Conservation (phyloP, 2,329 filamentous ascomycete species). For the Xylaria sp. region DNA sequence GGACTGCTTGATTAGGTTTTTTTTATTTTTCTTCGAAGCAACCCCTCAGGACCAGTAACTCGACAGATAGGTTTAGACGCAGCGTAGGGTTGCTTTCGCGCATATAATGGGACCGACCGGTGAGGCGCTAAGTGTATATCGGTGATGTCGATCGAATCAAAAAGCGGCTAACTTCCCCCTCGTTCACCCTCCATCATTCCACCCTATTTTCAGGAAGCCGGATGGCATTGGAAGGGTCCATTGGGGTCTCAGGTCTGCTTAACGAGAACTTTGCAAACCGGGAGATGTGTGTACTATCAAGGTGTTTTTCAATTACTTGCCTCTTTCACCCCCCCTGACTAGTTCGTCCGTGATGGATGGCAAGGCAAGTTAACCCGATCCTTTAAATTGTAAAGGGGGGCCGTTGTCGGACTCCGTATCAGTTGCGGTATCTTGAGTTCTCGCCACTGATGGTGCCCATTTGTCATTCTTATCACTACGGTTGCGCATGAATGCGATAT, state of each 20-base stretch:
- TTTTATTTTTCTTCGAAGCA: constrained; percentile 3
- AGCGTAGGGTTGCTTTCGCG: constrained; percentile 36
- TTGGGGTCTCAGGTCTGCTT: constrained; percentile 4
- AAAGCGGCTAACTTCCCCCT: constrained; percentile 28
- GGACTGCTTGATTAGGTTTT: constrained; percentile 18
- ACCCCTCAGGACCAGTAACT: constrained; percentile 9
- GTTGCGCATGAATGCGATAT: constrained; percentile 8
- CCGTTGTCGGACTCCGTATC: constrained; percentile 39
- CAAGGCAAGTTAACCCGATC: constrained; percentile 18
- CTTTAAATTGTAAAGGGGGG: constrained; percentile 36
- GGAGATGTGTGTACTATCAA: not conserved
- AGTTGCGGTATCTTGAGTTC: constrained; percentile 12
- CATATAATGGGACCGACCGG: constrained; percentile 28
- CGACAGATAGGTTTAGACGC: constrained; percentile 16
- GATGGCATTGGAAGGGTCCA: constrained; percentile 6
- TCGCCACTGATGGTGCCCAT: constrained; percentile 27
- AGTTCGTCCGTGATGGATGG: constrained; percentile 8
- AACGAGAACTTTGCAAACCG: not conserved
- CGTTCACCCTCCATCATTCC: constrained; percentile 28
- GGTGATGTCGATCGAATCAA: constrained; percentile 32
- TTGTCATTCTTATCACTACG: constrained; percentile 29
- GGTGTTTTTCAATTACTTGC: not conserved
- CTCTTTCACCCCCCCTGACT: constrained; percentile 6
- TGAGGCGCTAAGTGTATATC: constrained; percentile 27
- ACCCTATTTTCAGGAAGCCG: constrained; percentile 17